Base-by-base conservation (phyloP, 2,329 filamentous ascomycete genomes). In the Colletotrichum phormii region DNA sequence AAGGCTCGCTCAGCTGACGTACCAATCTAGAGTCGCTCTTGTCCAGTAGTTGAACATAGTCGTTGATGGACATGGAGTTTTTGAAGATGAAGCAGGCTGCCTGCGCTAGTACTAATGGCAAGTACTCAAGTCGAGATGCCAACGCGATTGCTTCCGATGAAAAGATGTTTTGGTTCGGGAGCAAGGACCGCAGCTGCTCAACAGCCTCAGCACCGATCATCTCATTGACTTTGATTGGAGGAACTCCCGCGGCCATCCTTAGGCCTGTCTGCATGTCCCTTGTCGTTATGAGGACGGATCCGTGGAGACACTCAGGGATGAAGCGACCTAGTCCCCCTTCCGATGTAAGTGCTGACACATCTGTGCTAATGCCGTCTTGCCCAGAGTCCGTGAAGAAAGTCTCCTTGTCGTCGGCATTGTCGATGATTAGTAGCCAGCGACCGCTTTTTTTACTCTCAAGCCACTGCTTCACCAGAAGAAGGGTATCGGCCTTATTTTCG, bases 251-350 rank as follows among this genome's bases (percentile, higher is more conserved):
- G 5, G 35, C 2, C 4, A 37, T 37, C 35, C 35, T 37, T 0
- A 37, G 12, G 4, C 35, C 35, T 37, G 35, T 37, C 12, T 37
- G 12, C 35, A 15, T 37, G 13, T 37, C 35, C 5, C 35, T 37
- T 2, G 35, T 37, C 35, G 35, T 37, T 15, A 37, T 81, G 13
- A 84, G 76, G 12, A 81, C 51, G 0, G 76, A 74, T 2, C 82
- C 82, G 0, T 82, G 77, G 0, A 71, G 1, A 11, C 77, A 81
- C 2, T 81, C 75, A 0, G 81, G 81, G n/a, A 83, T 75, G 72
- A 49, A 77, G 2, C 35, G 67, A 5, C 57, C 76, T 4, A 81
- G 0, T 51, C 8, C 75, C 57, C 2, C 66, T 72, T 71, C 22
- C 74, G 73, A 2, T 70, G 75, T 51, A 74, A 63, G 15, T 72